Evolutionary conservation across 345 rosid genomes (phyloP).

Genomic region (Acer campestre): DNA sequence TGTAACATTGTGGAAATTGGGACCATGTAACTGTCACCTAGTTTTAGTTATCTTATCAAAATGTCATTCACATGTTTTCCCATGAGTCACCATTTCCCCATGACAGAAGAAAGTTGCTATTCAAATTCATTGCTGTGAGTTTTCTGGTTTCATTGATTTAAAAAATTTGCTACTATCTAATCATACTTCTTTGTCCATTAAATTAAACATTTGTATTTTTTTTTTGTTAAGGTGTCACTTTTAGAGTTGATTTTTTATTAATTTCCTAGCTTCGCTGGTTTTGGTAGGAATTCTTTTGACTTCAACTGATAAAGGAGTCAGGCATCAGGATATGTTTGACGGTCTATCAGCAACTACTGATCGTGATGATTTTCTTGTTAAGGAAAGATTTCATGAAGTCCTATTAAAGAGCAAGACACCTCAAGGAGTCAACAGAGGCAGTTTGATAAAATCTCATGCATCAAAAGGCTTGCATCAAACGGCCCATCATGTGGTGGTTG

Average conservation of each 20-base stretch:
- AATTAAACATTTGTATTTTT: too few relatives aligned
- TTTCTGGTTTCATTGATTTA: neutral
- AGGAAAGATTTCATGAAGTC: conserved; percentile 56
- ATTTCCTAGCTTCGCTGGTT: neutral
- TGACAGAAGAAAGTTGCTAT: neutral
- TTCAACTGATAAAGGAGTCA: conserved; percentile 35
- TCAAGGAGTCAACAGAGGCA: conserved; percentile 29
- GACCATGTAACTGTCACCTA: neutral
- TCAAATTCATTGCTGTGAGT: neutral
- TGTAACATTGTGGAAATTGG: neutral
- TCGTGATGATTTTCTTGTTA: conserved; percentile 29
- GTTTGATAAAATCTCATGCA: conserved; percentile 25
- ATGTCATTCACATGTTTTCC: neutral
- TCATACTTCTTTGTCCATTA: neutral
- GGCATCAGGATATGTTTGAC: conserved; percentile 27
- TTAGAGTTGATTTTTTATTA: neutral
- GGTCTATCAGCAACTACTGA: conserved; percentile 24
- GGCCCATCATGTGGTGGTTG: conserved; percentile 43
- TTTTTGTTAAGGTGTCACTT: neutral
- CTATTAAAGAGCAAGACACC: conserved; percentile 40
- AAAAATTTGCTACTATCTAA: neutral
- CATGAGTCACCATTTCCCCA: neutral
- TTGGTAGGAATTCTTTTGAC: conserved; percentile 54
- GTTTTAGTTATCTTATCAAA: neutral
- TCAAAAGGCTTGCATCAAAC: conserved; percentile 28